Percentiles rank a stretch among this genome's conserved stretches.
Evolutionary conservation across 345 rosid species (phyloP).

Genomic region (Viola odorata): DNA sequence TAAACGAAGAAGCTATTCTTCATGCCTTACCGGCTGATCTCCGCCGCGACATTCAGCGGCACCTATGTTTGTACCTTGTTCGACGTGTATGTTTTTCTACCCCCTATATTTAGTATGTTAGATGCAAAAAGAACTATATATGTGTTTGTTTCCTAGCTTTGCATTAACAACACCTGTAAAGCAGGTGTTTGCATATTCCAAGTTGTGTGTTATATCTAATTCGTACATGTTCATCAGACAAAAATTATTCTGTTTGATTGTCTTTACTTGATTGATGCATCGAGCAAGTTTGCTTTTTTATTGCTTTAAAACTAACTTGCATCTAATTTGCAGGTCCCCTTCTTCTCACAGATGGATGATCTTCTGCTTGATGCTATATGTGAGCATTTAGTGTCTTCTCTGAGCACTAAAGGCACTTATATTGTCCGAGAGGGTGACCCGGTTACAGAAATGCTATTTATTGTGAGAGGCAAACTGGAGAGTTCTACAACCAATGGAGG

Average conservation of each 20-base stretch:
- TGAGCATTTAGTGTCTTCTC: slow-evolving; percentile 47
- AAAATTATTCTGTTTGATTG: no score
- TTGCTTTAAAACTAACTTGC: neutral
- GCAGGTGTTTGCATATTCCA: no score
- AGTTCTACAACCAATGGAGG: slow-evolving; percentile 68
- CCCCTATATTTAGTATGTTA: neutral
- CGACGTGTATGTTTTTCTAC: slow-evolving; percentile 54
- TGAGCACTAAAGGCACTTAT: slow-evolving; percentile 56
- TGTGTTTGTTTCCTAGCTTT: slow-evolving; percentile 5
- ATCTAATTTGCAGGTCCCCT: slow-evolving; percentile 38
- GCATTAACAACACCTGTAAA: neutral
- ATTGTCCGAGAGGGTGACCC: slow-evolving; percentile 65
- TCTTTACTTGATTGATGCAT: no score
- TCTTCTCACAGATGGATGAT: slow-evolving; percentile 65
- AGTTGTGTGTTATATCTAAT: neutral
- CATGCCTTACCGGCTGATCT: slow-evolving; percentile 80
- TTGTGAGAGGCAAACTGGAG: slow-evolving; percentile 51
- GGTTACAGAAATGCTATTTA: slow-evolving; percentile 52
- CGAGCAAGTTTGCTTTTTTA: neutral
- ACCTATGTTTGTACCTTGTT: slow-evolving; percentile 89
- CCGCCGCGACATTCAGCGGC: slow-evolving; percentile 81
- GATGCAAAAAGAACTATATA: neutral
- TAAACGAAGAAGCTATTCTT: slow-evolving; percentile 72
- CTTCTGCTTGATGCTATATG: slow-evolving; percentile 65
- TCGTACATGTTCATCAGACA: neutral